These are phyloP conservation scores for Phaseolus coccineus DNA, from an alignment of 331 rosid species.

Conservation along the genomic window DNA sequence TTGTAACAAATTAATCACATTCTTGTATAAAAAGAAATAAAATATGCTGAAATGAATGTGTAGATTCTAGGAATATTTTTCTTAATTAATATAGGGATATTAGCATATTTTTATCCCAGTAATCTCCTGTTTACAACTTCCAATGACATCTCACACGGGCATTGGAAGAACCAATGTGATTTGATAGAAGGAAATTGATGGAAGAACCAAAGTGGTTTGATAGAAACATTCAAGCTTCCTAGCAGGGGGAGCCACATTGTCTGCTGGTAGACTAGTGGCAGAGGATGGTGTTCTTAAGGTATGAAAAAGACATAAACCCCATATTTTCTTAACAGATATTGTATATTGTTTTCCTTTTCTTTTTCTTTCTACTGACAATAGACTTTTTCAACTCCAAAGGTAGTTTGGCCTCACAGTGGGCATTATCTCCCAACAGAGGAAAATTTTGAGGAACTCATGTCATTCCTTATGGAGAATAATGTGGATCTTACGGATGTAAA, in stretches of 20 bases:
- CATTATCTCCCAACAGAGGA: conserved; percentile 91
- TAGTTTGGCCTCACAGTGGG: conserved; percentile 95
- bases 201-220: conserved; percentile 86
- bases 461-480: conserved; percentile 65
- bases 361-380: conserved; percentile 28
- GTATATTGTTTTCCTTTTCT: conserved; percentile 13
- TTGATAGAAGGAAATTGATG: too few relatives aligned
- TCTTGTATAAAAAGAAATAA: too few relatives aligned
- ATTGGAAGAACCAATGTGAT: neutral
- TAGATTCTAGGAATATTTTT: too few relatives aligned
- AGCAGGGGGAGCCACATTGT: conserved; percentile 88
- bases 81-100: too few relatives aligned
- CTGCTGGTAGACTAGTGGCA: conserved; percentile 80
- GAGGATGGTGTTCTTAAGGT: conserved; percentile 81
- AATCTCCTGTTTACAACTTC: too few relatives aligned
- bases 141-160: neutral
- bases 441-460: conserved; percentile 70
- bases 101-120: too few relatives aligned
- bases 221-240: conserved; percentile 95
- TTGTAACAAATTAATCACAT: too few relatives aligned
- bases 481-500: conserved; percentile 73
- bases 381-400: conserved; percentile 48
- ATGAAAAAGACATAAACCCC: conserved; percentile 9
- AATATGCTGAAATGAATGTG: too few relatives aligned
- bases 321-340: neutral